Evolutionary conservation across 2,329 filamentous ascomycete genomes (phyloP).

Genomic region (Monosporascus ibericus): DNA sequence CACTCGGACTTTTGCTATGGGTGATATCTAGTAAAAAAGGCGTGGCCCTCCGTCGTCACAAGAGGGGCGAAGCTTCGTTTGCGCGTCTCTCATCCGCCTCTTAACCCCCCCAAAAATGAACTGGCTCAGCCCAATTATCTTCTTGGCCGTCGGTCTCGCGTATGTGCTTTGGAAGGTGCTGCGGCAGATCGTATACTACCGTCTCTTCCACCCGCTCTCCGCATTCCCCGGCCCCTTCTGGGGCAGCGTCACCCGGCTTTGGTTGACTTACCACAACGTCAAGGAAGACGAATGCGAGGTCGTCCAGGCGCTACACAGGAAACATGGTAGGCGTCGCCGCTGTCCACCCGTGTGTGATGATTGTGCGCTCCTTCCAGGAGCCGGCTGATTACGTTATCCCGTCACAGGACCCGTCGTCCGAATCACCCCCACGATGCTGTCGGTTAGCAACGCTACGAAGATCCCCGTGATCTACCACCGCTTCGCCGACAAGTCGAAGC

Average conservation of each 20-base stretch:
- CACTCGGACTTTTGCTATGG: no score
- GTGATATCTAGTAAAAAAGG: no score
- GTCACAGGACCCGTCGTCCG: slow-evolving; percentile 43
- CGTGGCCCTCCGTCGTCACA: no score
- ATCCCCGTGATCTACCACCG: slow-evolving; percentile 51
- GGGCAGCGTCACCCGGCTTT: slow-evolving; percentile 46
- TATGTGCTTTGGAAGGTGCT: slow-evolving; percentile 25
- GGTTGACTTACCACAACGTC: slow-evolving; percentile 46
- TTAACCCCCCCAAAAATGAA: no score
- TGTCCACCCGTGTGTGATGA: not conserved
- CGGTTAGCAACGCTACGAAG: slow-evolving; percentile 46
- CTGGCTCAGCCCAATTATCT: slow-evolving; percentile 27
- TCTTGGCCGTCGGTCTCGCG: slow-evolving; percentile 28
- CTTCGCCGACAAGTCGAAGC: slow-evolving; percentile 49
- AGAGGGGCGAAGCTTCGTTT: no score
- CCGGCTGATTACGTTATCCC: not conserved
- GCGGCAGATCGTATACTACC: slow-evolving; percentile 43
- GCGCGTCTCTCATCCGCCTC: no score
- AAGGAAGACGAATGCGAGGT: slow-evolving; percentile 38
- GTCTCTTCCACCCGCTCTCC: slow-evolving; percentile 46
- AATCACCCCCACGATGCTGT: slow-evolving; percentile 45
- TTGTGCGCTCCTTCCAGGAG: not conserved
- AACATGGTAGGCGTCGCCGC: slow-evolving; percentile 35
- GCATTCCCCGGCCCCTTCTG: slow-evolving; percentile 50
- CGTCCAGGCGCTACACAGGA: slow-evolving; percentile 35